These are phyloP conservation scores for Colletotrichum brevisporum DNA, from an alignment of 2,329 filamentous ascomycete species.

Conservation along the genomic window DNA sequence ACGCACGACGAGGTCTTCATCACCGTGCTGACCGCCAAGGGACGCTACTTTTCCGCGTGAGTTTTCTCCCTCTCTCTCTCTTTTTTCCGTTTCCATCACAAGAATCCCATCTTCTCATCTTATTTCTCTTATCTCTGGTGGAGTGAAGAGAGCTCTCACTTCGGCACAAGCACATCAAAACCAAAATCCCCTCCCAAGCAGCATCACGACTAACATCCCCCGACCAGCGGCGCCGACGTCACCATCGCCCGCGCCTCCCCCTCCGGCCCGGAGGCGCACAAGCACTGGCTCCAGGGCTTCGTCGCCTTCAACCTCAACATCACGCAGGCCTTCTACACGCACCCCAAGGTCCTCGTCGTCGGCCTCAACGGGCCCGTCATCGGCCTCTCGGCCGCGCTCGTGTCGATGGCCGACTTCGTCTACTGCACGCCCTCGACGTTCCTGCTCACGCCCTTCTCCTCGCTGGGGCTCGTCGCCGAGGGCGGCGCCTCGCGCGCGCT, in stretches of 20 bases:
- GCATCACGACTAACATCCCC: conserved; percentile 14
- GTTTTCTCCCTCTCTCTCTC: conserved; percentile 45
- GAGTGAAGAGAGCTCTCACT: no score
- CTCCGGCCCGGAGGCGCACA: conserved; percentile 55
- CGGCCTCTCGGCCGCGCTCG: conserved; percentile 87
- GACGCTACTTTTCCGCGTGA: conserved; percentile 91
- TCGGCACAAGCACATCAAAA: neutral
- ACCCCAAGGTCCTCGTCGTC: conserved; percentile 92
- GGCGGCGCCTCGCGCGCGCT: conserved; percentile 85
- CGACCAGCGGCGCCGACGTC: conserved; percentile 83
- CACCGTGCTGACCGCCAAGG: conserved; percentile 87
- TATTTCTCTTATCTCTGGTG: no score
- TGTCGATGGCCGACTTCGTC: conserved; percentile 91
- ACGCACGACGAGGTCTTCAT: conserved; percentile 84
- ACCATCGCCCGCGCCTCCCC: conserved; percentile 64
- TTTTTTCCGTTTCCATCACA: neutral
- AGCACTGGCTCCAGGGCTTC: conserved; percentile 78
- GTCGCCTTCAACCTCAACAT: conserved; percentile 90
- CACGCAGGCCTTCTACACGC: conserved; percentile 90
- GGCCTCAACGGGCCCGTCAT: conserved; percentile 94
- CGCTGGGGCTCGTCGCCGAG: conserved; percentile 90
- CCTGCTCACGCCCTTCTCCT: conserved; percentile 91
- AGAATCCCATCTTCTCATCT: neutral
- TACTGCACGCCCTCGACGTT: conserved; percentile 87
- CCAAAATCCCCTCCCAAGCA: neutral